Base-by-base conservation (phyloP, 805 yeast genomes). In the Teunomyces barrocoloradensis region DNA sequence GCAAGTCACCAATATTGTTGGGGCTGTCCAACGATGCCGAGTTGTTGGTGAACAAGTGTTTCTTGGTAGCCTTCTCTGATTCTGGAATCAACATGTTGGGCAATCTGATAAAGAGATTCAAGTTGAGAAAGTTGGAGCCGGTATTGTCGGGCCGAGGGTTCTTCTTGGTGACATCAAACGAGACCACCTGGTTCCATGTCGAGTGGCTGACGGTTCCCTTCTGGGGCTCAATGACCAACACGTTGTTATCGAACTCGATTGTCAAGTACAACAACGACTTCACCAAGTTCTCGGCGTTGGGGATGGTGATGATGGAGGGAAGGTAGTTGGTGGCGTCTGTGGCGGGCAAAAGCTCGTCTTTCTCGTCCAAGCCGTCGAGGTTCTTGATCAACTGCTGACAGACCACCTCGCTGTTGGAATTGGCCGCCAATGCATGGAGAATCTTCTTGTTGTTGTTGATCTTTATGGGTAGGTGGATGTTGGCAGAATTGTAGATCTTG, bases 171-270 rank as follows among this genome's bases (percentile, higher is more conserved):
- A 91, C 95, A 76, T 94, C 99, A 60, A 94, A 94, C 3, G 91
- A 82, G 12, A 96, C 87, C 9, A 89, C 89, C 56, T 87, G 87
- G 65, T 90, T 94, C 82, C 96, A 94, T 13, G 80, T 80, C 1
- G 97, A 92, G 47, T 77, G 73, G 37, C 80, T 79, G 50, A 89
- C 81, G 0, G 96, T 81, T 34, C 96, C 97, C 45, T 87, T 81
- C 25, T 84, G 81, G 2, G 98, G 94, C 55, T 90, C 96, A 43
- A 92, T 82, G 12, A 90, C 79, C 53, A 94, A 85, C 54, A 91
- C 94, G 43, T 92, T 89, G 67, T 94, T 94, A 68, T 94, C 99
- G 63, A 90, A 92, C 67, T 94, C 99, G 39, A 94, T 76, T 1
- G 96, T 89, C 59, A 91, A 78, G 65, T 88, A 89, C 33, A 94